These are phyloP conservation scores for Coemansia sp. DNA, from an alignment of 192 early-diverging fungal species.

Conservation along the genomic window DNA sequence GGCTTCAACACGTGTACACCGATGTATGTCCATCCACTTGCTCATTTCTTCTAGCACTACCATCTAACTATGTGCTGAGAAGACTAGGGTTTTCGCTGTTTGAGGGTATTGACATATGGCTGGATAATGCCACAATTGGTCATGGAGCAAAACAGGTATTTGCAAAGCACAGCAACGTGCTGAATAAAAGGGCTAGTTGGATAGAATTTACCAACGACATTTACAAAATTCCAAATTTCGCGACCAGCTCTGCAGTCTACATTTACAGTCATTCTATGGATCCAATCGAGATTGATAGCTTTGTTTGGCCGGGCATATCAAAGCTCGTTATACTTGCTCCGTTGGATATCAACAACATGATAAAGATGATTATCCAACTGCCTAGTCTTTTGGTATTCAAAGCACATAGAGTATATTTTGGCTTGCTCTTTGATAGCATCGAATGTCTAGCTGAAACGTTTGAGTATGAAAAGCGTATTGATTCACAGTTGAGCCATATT, in stretches of 20 bases:
- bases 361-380: background rate
- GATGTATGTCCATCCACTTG: background rate
- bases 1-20: background rate
- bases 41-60: background rate
- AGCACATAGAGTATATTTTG: background rate
- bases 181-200: background rate
- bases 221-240: background rate
- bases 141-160: background rate
- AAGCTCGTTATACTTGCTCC: conserved; percentile 1
- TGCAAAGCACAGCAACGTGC: background rate
- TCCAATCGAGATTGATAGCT: background rate
- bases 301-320: background rate
- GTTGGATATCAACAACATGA: background rate
- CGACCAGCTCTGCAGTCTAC: background rate
- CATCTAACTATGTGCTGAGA: background rate
- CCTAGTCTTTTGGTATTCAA: background rate
- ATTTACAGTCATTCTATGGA: background rate
- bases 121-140: background rate
- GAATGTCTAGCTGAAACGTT: background rate
- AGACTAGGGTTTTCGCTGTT: background rate
- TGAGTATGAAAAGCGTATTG: background rate
- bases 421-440: background rate
- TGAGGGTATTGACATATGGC: background rate
- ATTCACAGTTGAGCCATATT: background rate
- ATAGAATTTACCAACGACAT: conserved; percentile 2